phyloP scores from a whole-genome alignment of 768 basidiomycete genomes.

The Leucogyrophana mollusca region DNA sequence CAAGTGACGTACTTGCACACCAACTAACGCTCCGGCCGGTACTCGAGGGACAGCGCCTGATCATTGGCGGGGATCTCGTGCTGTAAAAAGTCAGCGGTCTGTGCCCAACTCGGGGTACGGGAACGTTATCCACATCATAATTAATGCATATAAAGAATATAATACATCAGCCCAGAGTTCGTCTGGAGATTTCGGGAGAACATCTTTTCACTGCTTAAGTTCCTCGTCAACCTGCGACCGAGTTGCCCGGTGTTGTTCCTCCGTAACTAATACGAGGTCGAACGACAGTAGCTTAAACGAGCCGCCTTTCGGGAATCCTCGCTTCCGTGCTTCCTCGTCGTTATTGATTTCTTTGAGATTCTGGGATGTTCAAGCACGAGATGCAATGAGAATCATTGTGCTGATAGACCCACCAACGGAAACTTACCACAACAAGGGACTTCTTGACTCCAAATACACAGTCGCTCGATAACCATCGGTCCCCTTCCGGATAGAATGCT shows the following conservation, averaged over 20 bases:
- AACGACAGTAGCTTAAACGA: conserved; percentile 47
- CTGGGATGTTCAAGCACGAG: conserved; percentile 29
- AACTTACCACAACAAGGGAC: conserved; percentile 70
- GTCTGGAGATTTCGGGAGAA: too few species aligned
- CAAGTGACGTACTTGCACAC: too few species aligned
- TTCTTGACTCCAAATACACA: conserved; percentile 82
- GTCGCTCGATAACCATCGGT: conserved; percentile 66
- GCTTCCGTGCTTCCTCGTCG: conserved; percentile 49
- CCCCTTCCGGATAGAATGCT: conserved; percentile 72
- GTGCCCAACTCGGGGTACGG: too few species aligned
- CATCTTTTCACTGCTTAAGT: conserved; percentile 8
- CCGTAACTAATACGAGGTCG: conserved; percentile 46
- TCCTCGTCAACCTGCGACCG: conserved; percentile 17
- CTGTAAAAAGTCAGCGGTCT: too few species aligned
- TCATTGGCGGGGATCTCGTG: too few species aligned
- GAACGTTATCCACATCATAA: too few species aligned
- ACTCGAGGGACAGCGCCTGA: too few species aligned
- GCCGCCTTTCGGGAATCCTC: conserved; percentile 43
- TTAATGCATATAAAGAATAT: too few species aligned
- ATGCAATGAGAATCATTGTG: background rate
- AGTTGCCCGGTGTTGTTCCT: conserved; percentile 36
- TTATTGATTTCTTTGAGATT: conserved; percentile 54
- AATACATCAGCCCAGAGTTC: too few species aligned
- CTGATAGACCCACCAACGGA: background rate
- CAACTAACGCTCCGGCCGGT: too few species aligned